phyloP scores from a whole-genome alignment of 805 yeast species.

The Saccharomyces jurei region DNA sequence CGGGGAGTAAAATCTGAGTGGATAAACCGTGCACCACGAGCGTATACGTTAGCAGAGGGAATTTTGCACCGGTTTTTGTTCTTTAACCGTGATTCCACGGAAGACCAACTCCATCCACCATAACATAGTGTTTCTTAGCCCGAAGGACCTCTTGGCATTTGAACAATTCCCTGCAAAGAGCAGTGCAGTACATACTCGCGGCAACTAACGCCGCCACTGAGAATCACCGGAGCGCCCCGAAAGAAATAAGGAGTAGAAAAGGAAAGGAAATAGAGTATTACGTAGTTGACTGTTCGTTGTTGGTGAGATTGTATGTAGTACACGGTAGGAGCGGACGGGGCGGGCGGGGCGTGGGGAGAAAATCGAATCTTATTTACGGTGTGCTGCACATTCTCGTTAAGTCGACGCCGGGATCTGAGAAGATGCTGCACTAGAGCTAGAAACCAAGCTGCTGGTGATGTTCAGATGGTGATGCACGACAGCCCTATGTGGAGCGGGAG shows the following conservation, averaged over 20 bases:
- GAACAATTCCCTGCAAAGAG: not conserved
- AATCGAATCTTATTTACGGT: constrained; percentile 11
- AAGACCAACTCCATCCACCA: no score
- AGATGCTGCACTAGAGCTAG: constrained; percentile 2
- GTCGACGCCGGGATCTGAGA: not conserved
- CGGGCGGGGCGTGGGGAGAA: no score
- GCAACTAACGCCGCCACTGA: not conserved
- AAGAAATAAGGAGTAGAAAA: not conserved
- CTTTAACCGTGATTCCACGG: not conserved
- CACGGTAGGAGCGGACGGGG: no score
- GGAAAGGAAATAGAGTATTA: not conserved
- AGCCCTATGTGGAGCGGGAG: constrained; percentile 3
- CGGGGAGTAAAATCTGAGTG: not conserved
- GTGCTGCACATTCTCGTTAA: not conserved
- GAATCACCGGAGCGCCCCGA: not conserved
- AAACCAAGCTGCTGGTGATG: constrained; percentile 10
- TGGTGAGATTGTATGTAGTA: not conserved
- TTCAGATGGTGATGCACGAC: constrained; percentile 15
- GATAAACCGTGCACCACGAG: not conserved
- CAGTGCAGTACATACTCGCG: not conserved
- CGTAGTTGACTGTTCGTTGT: not conserved
- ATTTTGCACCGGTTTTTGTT: not conserved
- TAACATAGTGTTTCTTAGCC: no score
- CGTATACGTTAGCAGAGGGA: not conserved
- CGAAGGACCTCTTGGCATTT: not conserved